Conservation (phyloP, 495 filamentous ascomycete species). For the Aspergillus hancockii region DNA sequence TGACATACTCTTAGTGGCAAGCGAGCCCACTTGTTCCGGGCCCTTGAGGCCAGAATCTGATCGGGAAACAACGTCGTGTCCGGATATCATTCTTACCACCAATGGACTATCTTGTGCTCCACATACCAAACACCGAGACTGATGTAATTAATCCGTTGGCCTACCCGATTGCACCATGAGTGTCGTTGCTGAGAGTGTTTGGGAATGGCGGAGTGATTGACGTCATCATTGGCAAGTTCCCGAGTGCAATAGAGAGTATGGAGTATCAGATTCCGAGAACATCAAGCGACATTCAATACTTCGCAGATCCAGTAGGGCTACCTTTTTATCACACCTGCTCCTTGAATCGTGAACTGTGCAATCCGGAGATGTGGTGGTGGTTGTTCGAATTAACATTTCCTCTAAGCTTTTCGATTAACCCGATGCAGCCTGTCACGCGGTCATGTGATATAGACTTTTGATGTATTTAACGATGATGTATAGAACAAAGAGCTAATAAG, state of each 20-base stretch:
- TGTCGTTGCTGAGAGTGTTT: neutral
- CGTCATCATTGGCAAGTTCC: neutral
- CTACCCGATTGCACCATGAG: slow-evolving; percentile 14
- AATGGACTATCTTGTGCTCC: neutral
- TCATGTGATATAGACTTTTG: neutral
- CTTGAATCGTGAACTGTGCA: too few relatives aligned
- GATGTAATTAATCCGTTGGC: neutral
- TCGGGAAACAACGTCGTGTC: neutral
- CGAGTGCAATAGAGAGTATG: too few relatives aligned
- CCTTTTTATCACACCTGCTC: too few relatives aligned
- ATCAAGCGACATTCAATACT: too few relatives aligned
- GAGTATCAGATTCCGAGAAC: too few relatives aligned
- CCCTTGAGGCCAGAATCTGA: neutral
- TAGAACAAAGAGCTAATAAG: neutral
- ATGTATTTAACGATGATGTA: neutral
- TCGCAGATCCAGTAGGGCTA: too few relatives aligned
- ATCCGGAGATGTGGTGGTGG: too few relatives aligned
- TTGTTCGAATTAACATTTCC: neutral
- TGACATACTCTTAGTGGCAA: slow-evolving; percentile 23
- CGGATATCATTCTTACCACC: neutral
- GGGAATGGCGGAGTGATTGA: neutral
- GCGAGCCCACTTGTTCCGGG: slow-evolving; percentile 14
- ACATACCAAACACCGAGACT: neutral
- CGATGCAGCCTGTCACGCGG: neutral
- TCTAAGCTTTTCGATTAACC: neutral